Conservation (phyloP, 352 stramenopile genomes). For the Blastocystis sp. region DNA sequence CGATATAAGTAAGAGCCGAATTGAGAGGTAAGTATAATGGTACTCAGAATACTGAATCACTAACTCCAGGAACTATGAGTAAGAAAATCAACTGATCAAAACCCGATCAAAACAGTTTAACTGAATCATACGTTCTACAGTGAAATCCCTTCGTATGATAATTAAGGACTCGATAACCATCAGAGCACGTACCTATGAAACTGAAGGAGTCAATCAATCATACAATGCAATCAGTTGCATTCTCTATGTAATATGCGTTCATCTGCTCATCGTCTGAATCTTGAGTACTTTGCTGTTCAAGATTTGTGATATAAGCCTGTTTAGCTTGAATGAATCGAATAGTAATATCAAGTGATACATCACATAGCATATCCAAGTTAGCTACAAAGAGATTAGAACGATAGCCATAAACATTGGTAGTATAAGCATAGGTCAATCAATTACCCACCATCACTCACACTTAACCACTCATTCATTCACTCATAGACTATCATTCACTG, state of each 20-base stretch:
- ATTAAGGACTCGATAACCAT: constrained; percentile 3
- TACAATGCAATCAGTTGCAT: constrained; percentile 33
- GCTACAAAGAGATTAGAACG: no score
- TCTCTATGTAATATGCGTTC: constrained; percentile 4
- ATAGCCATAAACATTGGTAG: no score
- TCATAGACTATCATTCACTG: no score
- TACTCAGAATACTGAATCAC: background rate
- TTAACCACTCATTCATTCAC: no score
- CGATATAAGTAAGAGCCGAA: background rate
- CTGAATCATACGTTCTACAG: background rate
- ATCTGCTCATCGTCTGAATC: background rate
- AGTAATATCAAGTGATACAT: background rate
- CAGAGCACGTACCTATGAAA: background rate
- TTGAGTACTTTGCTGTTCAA: background rate
- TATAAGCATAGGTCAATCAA: no score
- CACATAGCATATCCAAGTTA: background rate
- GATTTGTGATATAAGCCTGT: background rate
- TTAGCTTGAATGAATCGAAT: background rate
- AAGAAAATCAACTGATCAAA: background rate
- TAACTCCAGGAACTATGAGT: background rate
- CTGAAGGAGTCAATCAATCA: background rate
- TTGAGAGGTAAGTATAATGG: background rate
- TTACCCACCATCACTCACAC: no score
- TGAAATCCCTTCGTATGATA: background rate
- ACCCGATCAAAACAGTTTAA: background rate